Conservation (phyloP, 1,284 basidiomycete species). For the Schizophyllum commune region DNA sequence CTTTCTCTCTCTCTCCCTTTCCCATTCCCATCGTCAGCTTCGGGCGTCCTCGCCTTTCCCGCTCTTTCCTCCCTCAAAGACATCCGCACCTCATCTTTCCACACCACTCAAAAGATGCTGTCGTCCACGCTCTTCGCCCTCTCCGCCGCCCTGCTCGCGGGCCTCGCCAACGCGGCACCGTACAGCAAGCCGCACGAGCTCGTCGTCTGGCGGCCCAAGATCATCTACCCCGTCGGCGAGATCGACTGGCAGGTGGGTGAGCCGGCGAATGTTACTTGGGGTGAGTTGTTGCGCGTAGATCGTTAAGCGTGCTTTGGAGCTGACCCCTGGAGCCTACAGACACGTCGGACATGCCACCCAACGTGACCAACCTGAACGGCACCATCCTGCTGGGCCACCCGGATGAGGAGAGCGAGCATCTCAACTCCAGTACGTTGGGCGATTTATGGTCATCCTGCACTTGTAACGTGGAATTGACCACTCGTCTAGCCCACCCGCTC, state of each 20-base stretch:
- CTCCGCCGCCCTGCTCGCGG: no score
- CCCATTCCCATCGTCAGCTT: not conserved
- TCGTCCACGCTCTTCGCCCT: not conserved
- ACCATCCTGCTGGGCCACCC: constrained; percentile 44
- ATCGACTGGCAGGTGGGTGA: not conserved
- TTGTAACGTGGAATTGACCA: not conserved
- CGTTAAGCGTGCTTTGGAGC: not conserved
- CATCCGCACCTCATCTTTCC: not conserved
- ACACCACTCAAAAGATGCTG: not conserved
- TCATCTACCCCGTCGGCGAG: not conserved
- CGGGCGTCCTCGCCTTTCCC: not conserved
- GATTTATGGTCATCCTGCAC: not conserved
- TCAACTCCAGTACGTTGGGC: constrained; percentile 40
- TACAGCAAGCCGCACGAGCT: not conserved
- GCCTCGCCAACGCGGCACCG: no score
- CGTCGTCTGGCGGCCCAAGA: not conserved
- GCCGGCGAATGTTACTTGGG: not conserved
- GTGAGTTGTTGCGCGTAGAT: not conserved
- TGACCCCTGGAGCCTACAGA: constrained; percentile 13
- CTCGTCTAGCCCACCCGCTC: constrained; percentile 29
- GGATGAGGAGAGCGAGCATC: constrained; percentile 41
- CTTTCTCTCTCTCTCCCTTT: not conserved
- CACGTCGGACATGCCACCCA: constrained; percentile 33
- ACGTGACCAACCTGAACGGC: constrained; percentile 37
- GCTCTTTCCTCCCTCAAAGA: not conserved